phyloP scores from a whole-genome alignment of 1,139 yeast species.

The Yamadazyma pseudoaaseri region DNA sequence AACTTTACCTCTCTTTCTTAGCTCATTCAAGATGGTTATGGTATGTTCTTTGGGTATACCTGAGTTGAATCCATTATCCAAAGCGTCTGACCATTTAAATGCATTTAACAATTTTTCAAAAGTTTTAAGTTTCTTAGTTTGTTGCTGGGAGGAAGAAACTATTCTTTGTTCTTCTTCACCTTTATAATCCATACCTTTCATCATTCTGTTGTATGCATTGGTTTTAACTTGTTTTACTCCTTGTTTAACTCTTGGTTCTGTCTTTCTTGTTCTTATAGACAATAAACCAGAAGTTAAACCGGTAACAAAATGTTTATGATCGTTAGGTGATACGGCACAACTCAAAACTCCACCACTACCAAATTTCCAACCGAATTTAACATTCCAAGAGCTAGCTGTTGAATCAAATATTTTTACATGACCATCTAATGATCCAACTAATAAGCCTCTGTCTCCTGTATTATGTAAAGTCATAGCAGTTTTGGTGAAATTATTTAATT shows the following conservation, averaged over 20 bases:
- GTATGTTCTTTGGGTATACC: conserved; percentile 81
- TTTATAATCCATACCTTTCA: conserved; percentile 85
- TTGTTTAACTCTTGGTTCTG: conserved; percentile 56
- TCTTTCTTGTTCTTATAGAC: conserved; percentile 83
- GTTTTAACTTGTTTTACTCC: conserved; percentile 48
- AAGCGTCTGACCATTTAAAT: conserved; percentile 90
- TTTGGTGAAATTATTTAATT: conserved; percentile 81
- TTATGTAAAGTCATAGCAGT: conserved; percentile 84
- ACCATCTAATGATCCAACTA: conserved; percentile 95
- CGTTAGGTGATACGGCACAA: conserved; percentile 83
- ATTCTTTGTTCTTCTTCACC: conserved; percentile 86
- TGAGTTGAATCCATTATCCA: conserved; percentile 77
- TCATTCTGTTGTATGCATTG: conserved; percentile 68
- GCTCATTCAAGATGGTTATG: conserved; percentile 76
- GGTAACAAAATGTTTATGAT: conserved; percentile 85
- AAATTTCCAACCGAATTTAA: conserved; percentile 95
- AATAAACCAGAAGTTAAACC: conserved; percentile 89
- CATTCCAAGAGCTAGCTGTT: conserved; percentile 72
- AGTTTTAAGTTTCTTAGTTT: conserved; percentile 63
- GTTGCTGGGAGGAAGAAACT: conserved; percentile 53
- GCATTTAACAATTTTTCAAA: conserved; percentile 84
- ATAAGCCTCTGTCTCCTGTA: conserved; percentile 67
- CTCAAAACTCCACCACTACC: conserved; percentile 84
- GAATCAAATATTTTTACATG: conserved; percentile 94
- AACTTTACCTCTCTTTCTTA: conserved; percentile 84